Conservation (phyloP, 2,329 filamentous ascomycete genomes). For the Davidsoniella neocaledoniae region DNA sequence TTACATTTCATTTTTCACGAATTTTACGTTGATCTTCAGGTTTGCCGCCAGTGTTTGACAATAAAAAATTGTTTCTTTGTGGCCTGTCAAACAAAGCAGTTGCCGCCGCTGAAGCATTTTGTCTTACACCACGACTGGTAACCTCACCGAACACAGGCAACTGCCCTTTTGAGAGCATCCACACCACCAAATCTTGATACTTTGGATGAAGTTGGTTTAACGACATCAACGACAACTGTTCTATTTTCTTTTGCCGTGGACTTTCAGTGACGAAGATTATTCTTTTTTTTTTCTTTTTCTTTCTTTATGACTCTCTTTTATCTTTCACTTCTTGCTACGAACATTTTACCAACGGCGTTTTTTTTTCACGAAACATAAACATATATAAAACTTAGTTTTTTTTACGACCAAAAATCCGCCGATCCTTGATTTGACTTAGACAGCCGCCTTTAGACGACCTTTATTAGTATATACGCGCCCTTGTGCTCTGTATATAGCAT, state of each 20-base stretch:
- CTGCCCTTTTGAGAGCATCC: neutral
- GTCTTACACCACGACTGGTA: neutral
- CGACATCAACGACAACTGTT: neutral
- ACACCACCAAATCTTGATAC: too few species aligned
- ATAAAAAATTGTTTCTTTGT: neutral
- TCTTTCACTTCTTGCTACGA: conserved; percentile 5
- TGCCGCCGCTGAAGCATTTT: neutral
- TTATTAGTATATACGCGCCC: neutral
- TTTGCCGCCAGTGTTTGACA: neutral
- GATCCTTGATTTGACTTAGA: too few species aligned
- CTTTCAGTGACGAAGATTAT: neutral
- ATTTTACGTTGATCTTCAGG: neutral
- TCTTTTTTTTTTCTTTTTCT: conserved; percentile 1
- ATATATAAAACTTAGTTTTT: neutral
- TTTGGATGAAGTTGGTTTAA: too few species aligned
- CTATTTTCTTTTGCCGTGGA: too few species aligned
- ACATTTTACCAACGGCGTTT: neutral
- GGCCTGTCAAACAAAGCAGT: neutral
- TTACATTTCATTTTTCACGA: neutral
- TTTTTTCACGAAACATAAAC: neutral
- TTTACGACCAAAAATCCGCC: neutral
- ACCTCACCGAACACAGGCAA: neutral
- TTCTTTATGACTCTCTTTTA: neutral
- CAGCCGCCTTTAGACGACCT: too few species aligned
- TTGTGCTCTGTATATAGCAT: neutral